Conservation (phyloP, 257 asterid species). For the Solanum chilense region DNA sequence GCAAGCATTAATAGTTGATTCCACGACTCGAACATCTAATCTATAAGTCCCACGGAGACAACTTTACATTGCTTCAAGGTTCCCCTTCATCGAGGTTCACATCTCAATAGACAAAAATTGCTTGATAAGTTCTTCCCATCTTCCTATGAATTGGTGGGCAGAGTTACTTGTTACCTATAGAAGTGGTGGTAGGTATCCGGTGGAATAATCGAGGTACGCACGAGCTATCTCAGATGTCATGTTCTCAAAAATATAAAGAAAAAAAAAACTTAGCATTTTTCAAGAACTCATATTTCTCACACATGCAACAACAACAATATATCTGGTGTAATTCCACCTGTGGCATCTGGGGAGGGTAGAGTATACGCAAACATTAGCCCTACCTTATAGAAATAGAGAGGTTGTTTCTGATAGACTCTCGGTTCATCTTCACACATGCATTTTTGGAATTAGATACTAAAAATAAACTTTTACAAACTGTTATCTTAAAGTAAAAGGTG, state of each 20-base stretch:
- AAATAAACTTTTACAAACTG: not conserved
- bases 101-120: not conserved
- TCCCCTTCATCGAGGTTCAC: not conserved
- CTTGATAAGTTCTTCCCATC: not conserved
- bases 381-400: not conserved
- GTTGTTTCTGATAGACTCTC: not conserved
- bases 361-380: not conserved
- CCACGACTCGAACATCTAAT: not conserved
- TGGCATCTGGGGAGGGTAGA: not conserved
- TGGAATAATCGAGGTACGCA: not conserved
- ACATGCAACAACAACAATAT: conserved; percentile 8
- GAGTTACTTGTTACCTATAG: not conserved
- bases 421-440: conserved; percentile 20
- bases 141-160: not conserved
- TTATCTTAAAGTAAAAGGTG: not conserved
- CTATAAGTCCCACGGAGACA: not conserved
- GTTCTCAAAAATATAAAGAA: not conserved
- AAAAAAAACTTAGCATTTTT: not conserved
- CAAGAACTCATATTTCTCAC: conserved; percentile 9
- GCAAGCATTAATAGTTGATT: not conserved
- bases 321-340: not conserved
- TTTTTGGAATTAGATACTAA: conserved; percentile 13
- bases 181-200: not conserved
- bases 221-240: not conserved
- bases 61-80: not conserved